Base-by-base conservation (phyloP, 2,329 filamentous ascomycete species). In the Ascochyta rabiei region DNA sequence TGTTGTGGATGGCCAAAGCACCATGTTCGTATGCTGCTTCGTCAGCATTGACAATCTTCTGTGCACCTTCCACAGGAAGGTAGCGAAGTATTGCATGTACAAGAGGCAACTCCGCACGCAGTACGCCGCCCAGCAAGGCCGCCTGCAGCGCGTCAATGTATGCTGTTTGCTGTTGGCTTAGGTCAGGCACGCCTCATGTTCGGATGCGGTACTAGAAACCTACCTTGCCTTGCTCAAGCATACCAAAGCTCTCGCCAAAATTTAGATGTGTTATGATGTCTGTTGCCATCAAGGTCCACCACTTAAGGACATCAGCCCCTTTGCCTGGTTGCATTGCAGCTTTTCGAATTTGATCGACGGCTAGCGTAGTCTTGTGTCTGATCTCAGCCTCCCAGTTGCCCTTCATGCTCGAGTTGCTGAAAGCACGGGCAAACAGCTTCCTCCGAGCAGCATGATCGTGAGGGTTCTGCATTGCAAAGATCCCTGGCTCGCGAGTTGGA, bases 161-260 rank as follows among this genome's bases (percentile, higher is more conserved):
- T 7, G 61, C 24, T 13, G 57, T 61, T 61, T 63, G 53, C 54
- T 67, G 26, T 6, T 1, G 5, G 19, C 57, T 6, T 3, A 13
- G 7, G 28, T 58, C 28, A 58, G 38, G 1, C 13, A 1, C 4
- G 16, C 1, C 12, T 7, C 16, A 30, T 19, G 9, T 10, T 3
- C 26, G 31, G 3, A 9, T 4, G 15, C 10, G 19, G 16, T 35
- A n/a, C 21, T 16, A 18, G 19, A 21, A 1, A 50, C 63, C 42
- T 49, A 74, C 71, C 49, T 71, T 39, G 7, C 75, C 76, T 8
- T 56, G 57, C 40, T 77, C 70, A 9, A 79, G 56, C 64, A 76
- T 77, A 6, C 68, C 60, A 49, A 79, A 77, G 1, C 62, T 67
- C 37, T 77, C 72, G 15, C 77, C 76, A 54, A 78, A 78, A 34